phyloP scores from a whole-genome alignment of 495 filamentous ascomycete genomes.

The Daldinia bambusicola region DNA sequence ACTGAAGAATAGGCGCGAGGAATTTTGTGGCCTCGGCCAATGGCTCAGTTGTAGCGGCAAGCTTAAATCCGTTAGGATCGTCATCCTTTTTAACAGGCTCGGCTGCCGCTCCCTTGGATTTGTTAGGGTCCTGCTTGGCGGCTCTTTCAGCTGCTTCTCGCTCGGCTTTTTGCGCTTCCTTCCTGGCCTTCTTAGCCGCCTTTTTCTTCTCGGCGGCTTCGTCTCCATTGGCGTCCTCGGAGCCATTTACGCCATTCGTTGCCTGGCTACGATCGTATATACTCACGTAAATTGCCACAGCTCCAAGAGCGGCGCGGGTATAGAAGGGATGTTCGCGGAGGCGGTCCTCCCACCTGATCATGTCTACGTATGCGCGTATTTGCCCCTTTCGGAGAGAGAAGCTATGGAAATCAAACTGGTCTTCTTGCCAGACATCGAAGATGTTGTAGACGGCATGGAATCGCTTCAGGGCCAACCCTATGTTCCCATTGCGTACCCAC shows the following conservation, averaged over 20 bases:
- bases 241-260: constrained; percentile 64
- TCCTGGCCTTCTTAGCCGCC: constrained; percentile 93
- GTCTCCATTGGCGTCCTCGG: constrained; percentile 60
- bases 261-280: constrained; percentile 79
- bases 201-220: constrained; percentile 86
- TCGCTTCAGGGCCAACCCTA: constrained; percentile 89
- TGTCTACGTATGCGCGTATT: constrained; percentile 92
- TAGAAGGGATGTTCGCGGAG: constrained; percentile 94
- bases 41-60: constrained; percentile 82
- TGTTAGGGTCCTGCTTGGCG: constrained; percentile 79
- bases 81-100: constrained; percentile 81
- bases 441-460: constrained; percentile 88
- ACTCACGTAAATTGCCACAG: constrained; percentile 80
- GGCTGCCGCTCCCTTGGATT: constrained; percentile 64
- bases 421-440: constrained; percentile 96
- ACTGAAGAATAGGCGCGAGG: constrained; percentile 79
- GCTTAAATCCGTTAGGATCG: constrained; percentile 82
- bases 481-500: constrained; percentile 82
- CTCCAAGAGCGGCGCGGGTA: constrained; percentile 82
- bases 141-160: constrained; percentile 77
- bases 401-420: constrained; percentile 98
- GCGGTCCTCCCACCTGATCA: constrained; percentile 94
- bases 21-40: constrained; percentile 90
- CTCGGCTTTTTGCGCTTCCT: constrained; percentile 86
- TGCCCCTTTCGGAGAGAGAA: constrained; percentile 96